These are phyloP conservation scores for Saraca asoca DNA, from an alignment of 331 rosid genomes.

Conservation along the genomic window DNA sequence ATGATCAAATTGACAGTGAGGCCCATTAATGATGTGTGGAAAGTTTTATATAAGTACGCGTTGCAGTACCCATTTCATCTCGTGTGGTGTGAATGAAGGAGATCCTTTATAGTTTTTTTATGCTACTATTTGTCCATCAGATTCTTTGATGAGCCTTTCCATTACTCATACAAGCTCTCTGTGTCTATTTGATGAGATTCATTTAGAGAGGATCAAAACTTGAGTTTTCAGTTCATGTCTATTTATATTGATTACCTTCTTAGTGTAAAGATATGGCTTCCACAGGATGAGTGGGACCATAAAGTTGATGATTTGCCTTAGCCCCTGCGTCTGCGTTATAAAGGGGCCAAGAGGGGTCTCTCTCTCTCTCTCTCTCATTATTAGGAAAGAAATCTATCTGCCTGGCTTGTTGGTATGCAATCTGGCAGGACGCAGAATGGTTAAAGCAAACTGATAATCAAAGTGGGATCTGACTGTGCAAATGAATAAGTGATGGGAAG, in stretches of 20 bases:
- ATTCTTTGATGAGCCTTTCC: background rate
- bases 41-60: slow-evolving; percentile 51
- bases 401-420: slow-evolving; percentile 56
- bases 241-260: slow-evolving; percentile 8
- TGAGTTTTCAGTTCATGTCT: slow-evolving; percentile 4
- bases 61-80: slow-evolving; percentile 42
- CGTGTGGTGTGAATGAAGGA: slow-evolving; percentile 33
- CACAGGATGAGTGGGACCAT: slow-evolving; percentile 43
- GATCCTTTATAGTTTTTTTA: background rate
- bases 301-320: slow-evolving; percentile 61
- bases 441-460: slow-evolving; percentile 49
- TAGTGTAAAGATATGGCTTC: slow-evolving; percentile 26
- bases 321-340: slow-evolving; percentile 55
- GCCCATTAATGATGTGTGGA: slow-evolving; percentile 55
- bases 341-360: slow-evolving; percentile 42
- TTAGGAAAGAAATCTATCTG: slow-evolving; percentile 46
- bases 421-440: slow-evolving; percentile 45
- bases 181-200: background rate
- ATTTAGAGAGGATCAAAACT: background rate
- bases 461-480: slow-evolving; percentile 77
- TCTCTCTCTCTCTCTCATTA: slow-evolving; percentile 41
- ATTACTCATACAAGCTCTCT: slow-evolving; percentile 1
- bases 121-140: background rate
- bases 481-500: slow-evolving; percentile 50
- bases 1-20: slow-evolving; percentile 55